Evolutionary conservation across 2,329 filamentous ascomycete genomes (phyloP), one percentile per base, ranked within the genome.

Genomic region (Dactylellina haptotyla): DNA sequence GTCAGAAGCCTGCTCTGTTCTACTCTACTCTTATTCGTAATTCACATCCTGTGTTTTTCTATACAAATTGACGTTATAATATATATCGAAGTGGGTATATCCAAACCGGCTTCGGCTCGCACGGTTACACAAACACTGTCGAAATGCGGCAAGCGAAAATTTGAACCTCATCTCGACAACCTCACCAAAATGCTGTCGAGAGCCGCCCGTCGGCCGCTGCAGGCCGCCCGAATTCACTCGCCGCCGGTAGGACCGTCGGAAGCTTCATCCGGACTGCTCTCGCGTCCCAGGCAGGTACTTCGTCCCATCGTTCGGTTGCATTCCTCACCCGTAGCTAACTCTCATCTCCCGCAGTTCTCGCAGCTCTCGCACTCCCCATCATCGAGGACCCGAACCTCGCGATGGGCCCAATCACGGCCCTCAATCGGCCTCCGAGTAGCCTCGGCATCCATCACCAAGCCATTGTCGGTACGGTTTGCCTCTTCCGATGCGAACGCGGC

Each of bases 391-490:
- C 28, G 62, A 18, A 46, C 70, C 50, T 73, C 75, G 51, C 50
- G 71, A 74, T 71, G 70, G 66, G 59, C 67, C n/a, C 51, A 25
- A 59, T 26, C 26, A 23, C 63, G 39, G 39, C 65, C 46, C 12
- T 58, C 9, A 34, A 48, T 46, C 28, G 71, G 25, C 54, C 58
- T 53, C 59, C 61, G 58, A 43, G 20, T n/a, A 28, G 51, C 54
- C 30, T 64, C 63, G 5, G 51, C 75, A 32, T 12, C 71, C 9
- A n/a, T n/a, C n/a, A n/a, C n/a, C n/a, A n/a, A n/a, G n/a, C n/a
- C n/a, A n/a, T n/a, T n/a, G n/a, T 39, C 66, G 28, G 28, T 75
- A 41, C 76, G 77, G 28, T 76, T 75, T 66, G 69, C 66, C 37
- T 75, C 74, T 16, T 54, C 70, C 28, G 41, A 64, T 48, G 71